These are phyloP conservation scores for Volutella citrinella DNA, from an alignment of 2,329 filamentous ascomycete genomes.

Conservation along the genomic window DNA sequence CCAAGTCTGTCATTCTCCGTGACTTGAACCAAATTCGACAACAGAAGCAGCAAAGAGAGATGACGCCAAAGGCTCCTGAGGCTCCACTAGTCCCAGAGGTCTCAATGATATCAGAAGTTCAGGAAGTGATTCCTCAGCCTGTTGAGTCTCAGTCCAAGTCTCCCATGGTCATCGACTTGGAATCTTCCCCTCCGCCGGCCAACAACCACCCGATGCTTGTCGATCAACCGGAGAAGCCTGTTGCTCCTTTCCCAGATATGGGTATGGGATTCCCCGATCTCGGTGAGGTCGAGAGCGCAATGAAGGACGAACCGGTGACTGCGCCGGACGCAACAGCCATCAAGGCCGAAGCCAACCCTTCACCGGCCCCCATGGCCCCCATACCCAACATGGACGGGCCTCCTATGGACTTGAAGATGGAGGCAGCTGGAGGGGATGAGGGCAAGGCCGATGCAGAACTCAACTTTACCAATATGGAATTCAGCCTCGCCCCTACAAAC, in stretches of 20 bases:
- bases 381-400: slow-evolving; percentile 27
- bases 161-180: slow-evolving; percentile 35
- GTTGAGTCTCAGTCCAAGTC: slow-evolving; percentile 34
- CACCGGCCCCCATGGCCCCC: slow-evolving; percentile 22
- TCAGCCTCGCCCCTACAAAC: slow-evolving; percentile 46
- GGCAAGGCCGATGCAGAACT: slow-evolving; percentile 34
- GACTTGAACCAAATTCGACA: slow-evolving; percentile 45
- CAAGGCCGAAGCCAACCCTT: slow-evolving; percentile 26
- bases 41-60: slow-evolving; percentile 21
- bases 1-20: slow-evolving; percentile 54
- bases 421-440: slow-evolving; percentile 14
- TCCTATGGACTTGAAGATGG: slow-evolving; percentile 19
- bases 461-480: slow-evolving; percentile 57
- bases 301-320: slow-evolving; percentile 21
- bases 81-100: no score
- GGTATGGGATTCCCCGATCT: slow-evolving; percentile 42
- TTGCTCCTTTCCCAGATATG: slow-evolving; percentile 57
- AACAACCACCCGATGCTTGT: slow-evolving; percentile 32
- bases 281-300: slow-evolving; percentile 11
- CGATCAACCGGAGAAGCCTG: slow-evolving; percentile 36
- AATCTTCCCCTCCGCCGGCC: slow-evolving; percentile 29
- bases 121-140: slow-evolving; percentile 34
- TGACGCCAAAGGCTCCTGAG: no score
- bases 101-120: no score
- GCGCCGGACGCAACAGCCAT: slow-evolving; percentile 18